These are phyloP conservation scores for Arthroderma uncinatum DNA, from an alignment of 2,329 filamentous ascomycete genomes.

Conservation along the genomic window DNA sequence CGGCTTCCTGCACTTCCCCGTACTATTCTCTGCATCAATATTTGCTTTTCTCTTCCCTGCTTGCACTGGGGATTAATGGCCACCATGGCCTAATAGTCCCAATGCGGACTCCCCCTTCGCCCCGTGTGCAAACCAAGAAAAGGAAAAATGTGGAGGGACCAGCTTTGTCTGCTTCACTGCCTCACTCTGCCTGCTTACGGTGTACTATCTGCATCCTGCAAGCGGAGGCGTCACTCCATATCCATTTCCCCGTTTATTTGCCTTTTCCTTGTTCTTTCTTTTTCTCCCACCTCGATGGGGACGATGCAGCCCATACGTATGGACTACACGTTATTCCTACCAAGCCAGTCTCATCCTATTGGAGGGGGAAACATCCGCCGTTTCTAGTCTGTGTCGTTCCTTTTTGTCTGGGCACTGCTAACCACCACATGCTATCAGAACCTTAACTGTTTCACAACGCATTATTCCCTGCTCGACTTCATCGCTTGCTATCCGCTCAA, in stretches of 20 bases:
- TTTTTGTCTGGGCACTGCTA: background rate
- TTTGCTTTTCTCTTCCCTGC: background rate
- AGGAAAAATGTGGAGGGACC: background rate
- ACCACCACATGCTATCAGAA: slow-evolving; percentile 1
- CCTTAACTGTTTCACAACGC: slow-evolving; percentile 1
- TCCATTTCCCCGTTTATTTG: background rate
- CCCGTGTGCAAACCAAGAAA: background rate
- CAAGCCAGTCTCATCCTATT: background rate
- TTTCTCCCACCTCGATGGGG: background rate
- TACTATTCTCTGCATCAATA: background rate
- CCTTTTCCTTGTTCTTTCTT: background rate
- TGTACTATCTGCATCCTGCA: background rate
- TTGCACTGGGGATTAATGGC: background rate
- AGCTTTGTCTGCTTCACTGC: background rate
- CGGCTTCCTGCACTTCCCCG: background rate
- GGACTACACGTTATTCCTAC: background rate
- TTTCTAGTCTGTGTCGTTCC: background rate
- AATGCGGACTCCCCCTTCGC: background rate
- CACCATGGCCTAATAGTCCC: background rate
- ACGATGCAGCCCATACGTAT: background rate
- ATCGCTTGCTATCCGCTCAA: background rate
- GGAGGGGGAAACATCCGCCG: background rate
- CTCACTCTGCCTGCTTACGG: too few relatives aligned
- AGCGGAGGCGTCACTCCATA: background rate
- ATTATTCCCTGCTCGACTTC: background rate